phyloP scores from a whole-genome alignment of 352 stramenopile species.

The Phytophthora sojae region DNA sequence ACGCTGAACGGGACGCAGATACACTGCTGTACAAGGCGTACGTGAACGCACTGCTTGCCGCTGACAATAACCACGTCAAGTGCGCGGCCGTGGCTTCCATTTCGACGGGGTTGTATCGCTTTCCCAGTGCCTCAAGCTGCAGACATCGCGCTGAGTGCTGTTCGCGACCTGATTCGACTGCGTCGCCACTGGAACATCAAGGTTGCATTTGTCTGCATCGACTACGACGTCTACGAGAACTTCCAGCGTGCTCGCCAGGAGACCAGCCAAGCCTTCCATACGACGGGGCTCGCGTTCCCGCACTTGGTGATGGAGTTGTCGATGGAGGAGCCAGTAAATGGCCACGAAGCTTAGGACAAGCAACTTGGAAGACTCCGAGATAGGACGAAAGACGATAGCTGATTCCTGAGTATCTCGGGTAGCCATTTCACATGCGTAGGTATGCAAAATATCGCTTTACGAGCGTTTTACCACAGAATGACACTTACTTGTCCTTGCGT shows the following conservation, averaged over 20 bases:
- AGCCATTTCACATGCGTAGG: not conserved
- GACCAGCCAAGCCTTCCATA: constrained; percentile 25
- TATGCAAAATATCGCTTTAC: constrained; percentile 2
- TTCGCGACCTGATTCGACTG: constrained; percentile 54
- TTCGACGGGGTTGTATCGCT: constrained; percentile 52
- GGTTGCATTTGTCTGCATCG: constrained; percentile 64
- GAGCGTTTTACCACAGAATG: not conserved
- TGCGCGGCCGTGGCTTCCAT: constrained; percentile 66
- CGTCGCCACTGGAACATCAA: constrained; percentile 43
- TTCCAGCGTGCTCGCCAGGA: constrained; percentile 40
- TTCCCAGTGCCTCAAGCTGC: constrained; percentile 46
- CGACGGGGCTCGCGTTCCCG: constrained; percentile 14
- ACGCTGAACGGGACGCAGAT: not conserved
- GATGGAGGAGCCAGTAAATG: constrained; percentile 5
- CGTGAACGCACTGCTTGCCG: constrained; percentile 44
- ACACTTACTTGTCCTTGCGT: constrained; percentile 21
- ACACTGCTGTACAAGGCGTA: constrained; percentile 64
- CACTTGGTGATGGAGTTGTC: constrained; percentile 19
- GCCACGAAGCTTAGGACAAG: constrained; percentile 2
- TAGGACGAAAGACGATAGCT: not conserved
- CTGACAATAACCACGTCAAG: constrained; percentile 41
- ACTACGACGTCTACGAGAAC: constrained; percentile 40
- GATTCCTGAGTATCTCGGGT: not conserved
- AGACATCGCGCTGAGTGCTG: constrained; percentile 43
- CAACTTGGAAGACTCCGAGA: not conserved